Conservation (phyloP, 2,329 filamentous ascomycete genomes). For the Plenodomus tracheiphilus region DNA sequence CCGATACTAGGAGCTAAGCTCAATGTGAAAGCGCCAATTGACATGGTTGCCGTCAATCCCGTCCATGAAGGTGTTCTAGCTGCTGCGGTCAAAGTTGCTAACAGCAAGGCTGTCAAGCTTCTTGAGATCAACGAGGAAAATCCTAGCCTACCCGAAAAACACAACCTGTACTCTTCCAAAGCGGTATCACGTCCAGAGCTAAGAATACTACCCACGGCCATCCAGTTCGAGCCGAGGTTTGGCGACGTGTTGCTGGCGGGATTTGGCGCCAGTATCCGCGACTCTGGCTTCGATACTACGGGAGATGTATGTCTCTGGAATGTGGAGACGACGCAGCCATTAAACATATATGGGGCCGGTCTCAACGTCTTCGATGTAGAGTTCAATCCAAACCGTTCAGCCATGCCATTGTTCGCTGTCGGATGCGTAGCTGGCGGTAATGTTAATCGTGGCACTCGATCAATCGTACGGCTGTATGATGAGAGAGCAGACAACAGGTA, state of each 20-base stretch:
- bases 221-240: slow-evolving; percentile 36
- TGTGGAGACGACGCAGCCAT: slow-evolving; percentile 45
- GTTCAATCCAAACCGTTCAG: slow-evolving; percentile 54
- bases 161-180: slow-evolving; percentile 35
- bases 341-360: slow-evolving; percentile 52
- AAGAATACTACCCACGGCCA: slow-evolving; percentile 34
- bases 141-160: slow-evolving; percentile 5
- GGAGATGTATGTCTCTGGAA: slow-evolving; percentile 62
- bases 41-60: slow-evolving; percentile 53
- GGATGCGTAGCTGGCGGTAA: slow-evolving; percentile 51
- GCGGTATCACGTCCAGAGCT: slow-evolving; percentile 31
- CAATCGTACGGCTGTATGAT: slow-evolving; percentile 59
- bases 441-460: slow-evolving; percentile 48
- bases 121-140: slow-evolving; percentile 24
- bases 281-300: slow-evolving; percentile 42
- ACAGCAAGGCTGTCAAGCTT: slow-evolving; percentile 41
- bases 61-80: slow-evolving; percentile 47
- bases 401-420: slow-evolving; percentile 54
- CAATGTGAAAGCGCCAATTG: slow-evolving; percentile 53
- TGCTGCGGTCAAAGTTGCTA: slow-evolving; percentile 50
- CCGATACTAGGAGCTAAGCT: slow-evolving; percentile 31
- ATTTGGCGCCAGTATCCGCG: slow-evolving; percentile 50
- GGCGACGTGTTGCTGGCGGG: slow-evolving; percentile 57
- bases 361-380: slow-evolving; percentile 62
- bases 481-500: slow-evolving; percentile 33